Conservation (phyloP, 345 rosid species). For the Eucalyptus victrix region DNA sequence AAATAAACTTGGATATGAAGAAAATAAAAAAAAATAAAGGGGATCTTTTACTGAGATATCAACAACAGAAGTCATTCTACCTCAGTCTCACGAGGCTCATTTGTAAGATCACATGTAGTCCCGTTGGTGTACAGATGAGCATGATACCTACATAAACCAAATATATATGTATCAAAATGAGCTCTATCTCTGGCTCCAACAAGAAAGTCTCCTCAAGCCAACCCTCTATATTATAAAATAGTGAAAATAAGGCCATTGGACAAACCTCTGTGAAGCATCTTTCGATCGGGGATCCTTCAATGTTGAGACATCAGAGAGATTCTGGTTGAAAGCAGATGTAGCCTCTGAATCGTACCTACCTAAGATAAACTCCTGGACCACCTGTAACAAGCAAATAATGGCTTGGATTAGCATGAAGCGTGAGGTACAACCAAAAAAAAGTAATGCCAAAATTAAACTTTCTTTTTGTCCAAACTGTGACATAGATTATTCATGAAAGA, state of each 20-base stretch:
- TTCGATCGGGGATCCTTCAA: slow-evolving; percentile 71
- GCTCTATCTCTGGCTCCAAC: neutral
- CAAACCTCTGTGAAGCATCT: slow-evolving; percentile 81
- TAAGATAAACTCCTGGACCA: slow-evolving; percentile 72
- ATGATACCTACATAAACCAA: slow-evolving; percentile 49
- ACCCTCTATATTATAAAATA: neutral
- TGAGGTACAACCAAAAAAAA: neutral
- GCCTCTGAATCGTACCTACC: slow-evolving; percentile 75
- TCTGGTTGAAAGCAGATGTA: slow-evolving; percentile 67
- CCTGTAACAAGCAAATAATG: slow-evolving; percentile 17
- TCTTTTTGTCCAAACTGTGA: neutral
- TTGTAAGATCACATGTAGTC: slow-evolving; percentile 85
- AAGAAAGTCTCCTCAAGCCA: neutral
- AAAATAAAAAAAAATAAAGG: neutral
- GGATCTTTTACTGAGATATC: neutral
- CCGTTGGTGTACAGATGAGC: slow-evolving; percentile 83
- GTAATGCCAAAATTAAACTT: neutral
- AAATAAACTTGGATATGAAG: neutral
- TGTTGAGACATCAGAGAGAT: slow-evolving; percentile 56
- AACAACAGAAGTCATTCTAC: slow-evolving; percentile 5
- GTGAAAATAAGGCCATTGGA: neutral
- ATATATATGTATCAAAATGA: neutral
- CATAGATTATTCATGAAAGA: neutral
- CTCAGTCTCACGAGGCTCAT: slow-evolving; percentile 84
- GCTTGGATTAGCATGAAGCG: neutral